phyloP scores from a whole-genome alignment of 2,329 filamentous ascomycete species.

The Apiospora arundinis region DNA sequence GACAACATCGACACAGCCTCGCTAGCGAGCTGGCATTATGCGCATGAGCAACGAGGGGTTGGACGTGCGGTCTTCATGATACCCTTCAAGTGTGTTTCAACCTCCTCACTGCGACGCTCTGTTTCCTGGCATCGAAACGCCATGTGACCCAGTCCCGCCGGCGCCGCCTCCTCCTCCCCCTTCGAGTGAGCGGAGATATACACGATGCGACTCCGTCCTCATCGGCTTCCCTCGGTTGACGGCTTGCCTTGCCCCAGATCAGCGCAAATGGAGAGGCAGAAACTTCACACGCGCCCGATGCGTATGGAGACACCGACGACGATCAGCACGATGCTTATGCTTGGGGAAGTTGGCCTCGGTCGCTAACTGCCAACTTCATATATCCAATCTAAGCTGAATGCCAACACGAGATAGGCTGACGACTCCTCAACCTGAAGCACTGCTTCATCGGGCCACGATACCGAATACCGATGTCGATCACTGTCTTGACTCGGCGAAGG shows the following conservation, averaged over 20 bases:
- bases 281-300: not conserved
- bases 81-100: slow-evolving; percentile 2
- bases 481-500: slow-evolving; percentile 4
- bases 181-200: not conserved
- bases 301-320: not conserved
- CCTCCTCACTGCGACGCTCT: not conserved
- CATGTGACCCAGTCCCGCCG: not conserved
- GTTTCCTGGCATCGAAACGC: not conserved
- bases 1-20: not conserved
- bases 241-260: not conserved
- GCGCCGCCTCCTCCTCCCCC: not conserved
- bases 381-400: not conserved
- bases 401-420: slow-evolving; percentile 7
- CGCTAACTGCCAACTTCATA: not conserved
- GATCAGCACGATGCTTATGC: not conserved
- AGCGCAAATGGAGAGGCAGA: not conserved
- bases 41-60: not conserved
- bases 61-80: not conserved
- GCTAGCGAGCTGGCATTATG: not conserved
- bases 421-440: slow-evolving; percentile 12
- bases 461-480: slow-evolving; percentile 4
- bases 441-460: not conserved
- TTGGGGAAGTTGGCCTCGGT: not conserved
- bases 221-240: not conserved
- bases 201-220: not conserved